Conservation (phyloP, 176 grass and related monocot species). For the Cymbopogon citratus region DNA sequence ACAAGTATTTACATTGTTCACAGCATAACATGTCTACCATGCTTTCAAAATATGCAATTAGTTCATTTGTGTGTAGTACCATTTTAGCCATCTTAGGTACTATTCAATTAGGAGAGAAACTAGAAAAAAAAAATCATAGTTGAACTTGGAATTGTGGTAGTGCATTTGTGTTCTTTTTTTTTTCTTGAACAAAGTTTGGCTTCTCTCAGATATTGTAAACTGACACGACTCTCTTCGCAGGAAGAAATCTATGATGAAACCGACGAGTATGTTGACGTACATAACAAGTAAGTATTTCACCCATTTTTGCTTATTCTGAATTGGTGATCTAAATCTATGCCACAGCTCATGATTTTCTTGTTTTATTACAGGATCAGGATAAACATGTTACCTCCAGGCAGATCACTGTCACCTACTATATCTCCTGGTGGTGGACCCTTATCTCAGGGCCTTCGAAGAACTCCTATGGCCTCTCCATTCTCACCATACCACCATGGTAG, state of each 20-base stretch:
- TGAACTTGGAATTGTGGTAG: neutral
- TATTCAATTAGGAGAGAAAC: neutral
- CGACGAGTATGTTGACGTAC: slow-evolving; percentile 96
- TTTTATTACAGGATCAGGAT: slow-evolving; percentile 83
- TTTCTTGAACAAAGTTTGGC: neutral
- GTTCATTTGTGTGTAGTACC: neutral
- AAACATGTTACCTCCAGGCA: slow-evolving; percentile 92
- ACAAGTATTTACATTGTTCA: neutral
- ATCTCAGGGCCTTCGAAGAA: slow-evolving; percentile 48
- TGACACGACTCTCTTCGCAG: slow-evolving; percentile 30
- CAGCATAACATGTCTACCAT: neutral
- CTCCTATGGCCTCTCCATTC: slow-evolving; percentile 60
- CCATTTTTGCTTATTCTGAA: neutral
- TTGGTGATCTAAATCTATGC: neutral
- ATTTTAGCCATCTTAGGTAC: neutral
- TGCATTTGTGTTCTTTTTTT: neutral
- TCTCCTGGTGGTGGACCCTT: slow-evolving; percentile 43
- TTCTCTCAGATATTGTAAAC: slow-evolving; percentile 12
- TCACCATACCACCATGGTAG: slow-evolving; percentile 50
- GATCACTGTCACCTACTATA: slow-evolving; percentile 44
- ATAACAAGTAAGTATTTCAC: slow-evolving; percentile 77
- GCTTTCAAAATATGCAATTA: neutral
- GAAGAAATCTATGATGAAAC: slow-evolving; percentile 98
- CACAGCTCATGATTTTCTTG: neutral
- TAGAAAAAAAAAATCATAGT: slow-evolving; percentile 2